Evolutionary conservation across 108 stramenopile species (phyloP), one percentile per base, ranked within the genome.

Genomic region (Cyclostephanos tholiformis): DNA sequence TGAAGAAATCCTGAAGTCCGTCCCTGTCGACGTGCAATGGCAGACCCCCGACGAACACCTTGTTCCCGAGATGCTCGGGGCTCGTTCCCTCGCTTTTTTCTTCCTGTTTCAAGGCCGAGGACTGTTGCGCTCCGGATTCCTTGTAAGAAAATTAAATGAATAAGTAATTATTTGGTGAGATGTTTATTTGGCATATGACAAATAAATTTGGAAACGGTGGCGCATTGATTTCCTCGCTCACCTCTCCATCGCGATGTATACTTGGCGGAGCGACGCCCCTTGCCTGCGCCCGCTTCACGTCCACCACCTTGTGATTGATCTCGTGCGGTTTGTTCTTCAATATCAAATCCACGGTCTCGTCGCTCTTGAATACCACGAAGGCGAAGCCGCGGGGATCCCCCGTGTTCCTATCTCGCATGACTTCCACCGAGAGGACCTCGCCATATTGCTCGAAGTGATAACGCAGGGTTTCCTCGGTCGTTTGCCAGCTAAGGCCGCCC

Each of bases 401-500:
- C 62, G 95, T 93, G 59, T 87, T 86, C 23, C 94, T 80, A 78
- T 95, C 90, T 19, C 85, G 74, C 94, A 95, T 95, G 17, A 95
- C 86, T 48, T 91, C 87, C 7, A 84, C 80, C 10, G 83, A 85
- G 2, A 65, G 63, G 19, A 92, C 87, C 23, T 82, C 65, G 23
- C 95, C 95, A 67, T 89, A 95, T 75, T 95, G 95, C 68, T 92
- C 91, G 86, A 98, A 98, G 71, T 95, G 88, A 71, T 90, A 95
- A 44, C 93, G 86, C 55, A 98, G 83, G 1, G 92, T 89, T 84
- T 91, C 90, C 87, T 96, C 94, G 50, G 89, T 93, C 10, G 91
- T 96, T 75, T 95, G 92, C 91, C 90, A 97, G 10, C 93, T 91
- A n/a, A 98, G 82, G 63, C 95, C 95, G 12, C 97, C 96, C 63